phyloP scores from a whole-genome alignment of 805 yeast species.

The Hanseniaspora occidentalis region DNA sequence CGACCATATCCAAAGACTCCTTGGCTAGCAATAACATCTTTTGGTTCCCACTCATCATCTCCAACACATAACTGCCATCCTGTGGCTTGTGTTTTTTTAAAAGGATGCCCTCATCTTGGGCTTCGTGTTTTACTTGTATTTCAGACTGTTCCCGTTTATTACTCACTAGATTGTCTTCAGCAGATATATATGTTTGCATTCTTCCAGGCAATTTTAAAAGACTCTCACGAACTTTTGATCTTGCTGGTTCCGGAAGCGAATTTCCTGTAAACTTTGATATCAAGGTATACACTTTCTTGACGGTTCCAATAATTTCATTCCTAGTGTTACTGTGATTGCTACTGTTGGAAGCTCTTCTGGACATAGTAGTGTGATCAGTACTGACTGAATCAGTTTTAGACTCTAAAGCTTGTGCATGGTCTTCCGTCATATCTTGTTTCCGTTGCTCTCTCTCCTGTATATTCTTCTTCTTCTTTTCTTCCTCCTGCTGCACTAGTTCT shows the following conservation, averaged over 20 bases:
- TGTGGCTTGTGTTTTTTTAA: constrained; percentile 9
- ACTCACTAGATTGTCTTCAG: constrained; percentile 5
- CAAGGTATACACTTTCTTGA: constrained; percentile 74
- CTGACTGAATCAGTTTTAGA: too few relatives aligned
- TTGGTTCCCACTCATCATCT: constrained; percentile 38
- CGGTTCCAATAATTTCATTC: constrained; percentile 76
- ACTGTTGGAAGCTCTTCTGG: constrained; percentile 13
- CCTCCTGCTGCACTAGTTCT: constrained; percentile 38
- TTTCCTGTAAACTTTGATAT: constrained; percentile 76
- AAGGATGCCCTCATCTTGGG: background rate
- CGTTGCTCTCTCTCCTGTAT: constrained; percentile 11
- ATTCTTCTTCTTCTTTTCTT: constrained; percentile 18
- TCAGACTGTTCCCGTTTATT: constrained; percentile 6
- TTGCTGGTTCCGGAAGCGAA: constrained; percentile 64
- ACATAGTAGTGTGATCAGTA: too few relatives aligned
- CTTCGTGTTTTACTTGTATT: background rate
- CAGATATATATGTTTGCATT: constrained; percentile 23
- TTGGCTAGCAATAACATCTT: constrained; percentile 72
- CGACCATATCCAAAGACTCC: constrained; percentile 80
- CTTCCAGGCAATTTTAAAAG: constrained; percentile 63
- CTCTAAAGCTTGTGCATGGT: too few relatives aligned
- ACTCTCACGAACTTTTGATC: constrained; percentile 68
- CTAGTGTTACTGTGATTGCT: constrained; percentile 35
- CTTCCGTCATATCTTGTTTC: constrained; percentile 10
- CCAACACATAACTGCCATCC: constrained; percentile 2